Conservation (phyloP, 2,329 filamentous ascomycete species). For the Seiridium cupressi region DNA sequence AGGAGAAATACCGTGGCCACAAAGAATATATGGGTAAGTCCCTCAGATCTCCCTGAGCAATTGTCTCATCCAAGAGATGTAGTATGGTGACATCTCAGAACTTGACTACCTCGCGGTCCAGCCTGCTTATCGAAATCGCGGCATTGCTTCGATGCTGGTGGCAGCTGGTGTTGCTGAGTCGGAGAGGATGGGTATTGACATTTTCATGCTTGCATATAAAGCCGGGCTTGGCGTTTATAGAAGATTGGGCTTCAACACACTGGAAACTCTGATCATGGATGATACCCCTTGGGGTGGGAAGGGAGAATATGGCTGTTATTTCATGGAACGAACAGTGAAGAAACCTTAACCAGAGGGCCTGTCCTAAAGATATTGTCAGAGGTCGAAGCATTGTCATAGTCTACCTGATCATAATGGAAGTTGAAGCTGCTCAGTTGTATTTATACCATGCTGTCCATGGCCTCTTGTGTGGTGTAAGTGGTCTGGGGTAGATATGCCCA, state of each 20-base stretch:
- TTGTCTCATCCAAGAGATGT: neutral
- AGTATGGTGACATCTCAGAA: slow-evolving; percentile 8
- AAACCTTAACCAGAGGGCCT: neutral
- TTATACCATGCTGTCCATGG: too few relatives aligned
- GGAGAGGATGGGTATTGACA: slow-evolving; percentile 17
- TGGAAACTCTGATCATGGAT: slow-evolving; percentile 18
- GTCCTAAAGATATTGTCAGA: too few relatives aligned
- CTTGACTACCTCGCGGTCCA: slow-evolving; percentile 25
- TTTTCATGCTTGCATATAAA: slow-evolving; percentile 19
- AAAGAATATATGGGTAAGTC: slow-evolving; percentile 16
- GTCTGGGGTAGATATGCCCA: too few relatives aligned
- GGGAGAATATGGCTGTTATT: slow-evolving; percentile 17
- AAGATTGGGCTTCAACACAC: slow-evolving; percentile 17
- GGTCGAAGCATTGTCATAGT: too few relatives aligned
- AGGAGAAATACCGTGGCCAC: slow-evolving; percentile 6
- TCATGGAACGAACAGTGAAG: slow-evolving; percentile 16
- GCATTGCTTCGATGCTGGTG: slow-evolving; percentile 20
- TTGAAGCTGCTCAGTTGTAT: too few relatives aligned
- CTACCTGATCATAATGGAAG: too few relatives aligned
- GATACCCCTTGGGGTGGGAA: slow-evolving; percentile 18
- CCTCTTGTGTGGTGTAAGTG: too few relatives aligned
- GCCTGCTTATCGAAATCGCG: slow-evolving; percentile 17
- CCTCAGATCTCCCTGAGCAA: neutral
- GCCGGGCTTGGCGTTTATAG: slow-evolving; percentile 16
- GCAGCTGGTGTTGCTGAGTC: slow-evolving; percentile 17